Percentiles rank a stretch among this genome's conserved stretches.
Conservation (phyloP, 129 eudicot species). For the Silybum marianum region DNA sequence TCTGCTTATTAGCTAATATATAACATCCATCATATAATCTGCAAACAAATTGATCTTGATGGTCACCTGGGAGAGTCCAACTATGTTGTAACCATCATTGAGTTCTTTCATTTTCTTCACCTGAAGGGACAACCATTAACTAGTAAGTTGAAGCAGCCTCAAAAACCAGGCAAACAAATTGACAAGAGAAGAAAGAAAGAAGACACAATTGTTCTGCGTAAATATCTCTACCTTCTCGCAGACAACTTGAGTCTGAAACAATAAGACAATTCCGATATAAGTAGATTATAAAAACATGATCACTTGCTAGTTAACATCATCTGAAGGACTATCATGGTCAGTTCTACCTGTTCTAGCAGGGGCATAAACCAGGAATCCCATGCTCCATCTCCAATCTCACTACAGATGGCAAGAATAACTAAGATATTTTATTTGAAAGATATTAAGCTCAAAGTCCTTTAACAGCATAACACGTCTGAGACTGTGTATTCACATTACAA, state of each 20-base stretch:
- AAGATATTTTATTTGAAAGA: conserved; percentile 6
- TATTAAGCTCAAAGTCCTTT: not conserved
- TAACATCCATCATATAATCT: not conserved
- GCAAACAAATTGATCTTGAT: not conserved
- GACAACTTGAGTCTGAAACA: conserved; percentile 72
- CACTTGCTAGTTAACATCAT: not conserved
- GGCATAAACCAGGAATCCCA: conserved; percentile 99
- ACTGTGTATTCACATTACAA: not conserved
- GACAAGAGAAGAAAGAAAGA: not conserved
- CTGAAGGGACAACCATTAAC: conserved; percentile 39
- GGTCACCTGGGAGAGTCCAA: conserved; percentile 93
- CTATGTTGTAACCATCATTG: conserved; percentile 76
- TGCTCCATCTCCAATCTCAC: conserved; percentile 91
- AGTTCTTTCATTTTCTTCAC: conserved; percentile 87
- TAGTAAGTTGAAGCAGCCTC: conserved; percentile 6
- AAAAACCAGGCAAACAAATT: not conserved
- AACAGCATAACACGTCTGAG: not conserved
- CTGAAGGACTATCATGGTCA: not conserved
- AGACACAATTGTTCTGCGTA: not conserved
- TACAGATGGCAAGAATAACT: conserved; percentile 18
- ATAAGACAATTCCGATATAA: conserved; percentile 2
- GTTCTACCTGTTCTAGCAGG: conserved; percentile 69
- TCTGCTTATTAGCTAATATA: not conserved
- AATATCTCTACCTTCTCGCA: conserved; percentile 63
- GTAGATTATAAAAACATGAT: not conserved